Conservation (phyloP, 345 rosid species). For the Hypericum androsaemum region DNA sequence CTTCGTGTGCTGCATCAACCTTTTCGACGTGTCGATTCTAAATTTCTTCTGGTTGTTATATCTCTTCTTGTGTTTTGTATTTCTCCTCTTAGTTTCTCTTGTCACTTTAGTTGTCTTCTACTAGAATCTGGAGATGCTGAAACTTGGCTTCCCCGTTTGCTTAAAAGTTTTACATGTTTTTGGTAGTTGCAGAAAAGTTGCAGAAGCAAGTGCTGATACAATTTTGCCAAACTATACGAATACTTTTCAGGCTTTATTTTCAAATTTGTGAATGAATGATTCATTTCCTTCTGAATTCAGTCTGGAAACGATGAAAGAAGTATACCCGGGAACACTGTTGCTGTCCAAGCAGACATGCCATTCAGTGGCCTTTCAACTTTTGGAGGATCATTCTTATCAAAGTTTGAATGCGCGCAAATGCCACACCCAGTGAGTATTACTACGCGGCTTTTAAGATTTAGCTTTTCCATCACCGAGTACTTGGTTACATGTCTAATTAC, state of each 20-base stretch:
- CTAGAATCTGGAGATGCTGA: too few species aligned
- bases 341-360: slow-evolving; percentile 29
- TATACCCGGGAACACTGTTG: slow-evolving; percentile 27
- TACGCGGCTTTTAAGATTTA: not conserved
- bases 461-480: slow-evolving; percentile 7
- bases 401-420: slow-evolving; percentile 26
- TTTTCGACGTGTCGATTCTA: too few species aligned
- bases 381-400: slow-evolving; percentile 22
- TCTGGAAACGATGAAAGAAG: slow-evolving; percentile 32
- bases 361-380: slow-evolving; percentile 20
- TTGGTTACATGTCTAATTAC: slow-evolving; percentile 16
- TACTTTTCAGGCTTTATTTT: too few species aligned
- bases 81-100: too few species aligned
- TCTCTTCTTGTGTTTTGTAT: too few species aligned
- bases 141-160: too few species aligned
- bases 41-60: too few species aligned
- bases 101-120: too few species aligned
- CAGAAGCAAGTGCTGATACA: too few species aligned
- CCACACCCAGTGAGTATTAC: slow-evolving; percentile 20
- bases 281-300: slow-evolving; percentile 7
- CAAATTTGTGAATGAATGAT: not conserved
- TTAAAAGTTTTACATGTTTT: too few species aligned
- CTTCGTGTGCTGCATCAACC: not conserved
- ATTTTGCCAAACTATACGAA: too few species aligned
- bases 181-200: too few species aligned